Evolutionary conservation across 2,329 filamentous ascomycete species (phyloP), one percentile per base, ranked within the genome.

Genomic region (Colletotrichum sp.): DNA sequence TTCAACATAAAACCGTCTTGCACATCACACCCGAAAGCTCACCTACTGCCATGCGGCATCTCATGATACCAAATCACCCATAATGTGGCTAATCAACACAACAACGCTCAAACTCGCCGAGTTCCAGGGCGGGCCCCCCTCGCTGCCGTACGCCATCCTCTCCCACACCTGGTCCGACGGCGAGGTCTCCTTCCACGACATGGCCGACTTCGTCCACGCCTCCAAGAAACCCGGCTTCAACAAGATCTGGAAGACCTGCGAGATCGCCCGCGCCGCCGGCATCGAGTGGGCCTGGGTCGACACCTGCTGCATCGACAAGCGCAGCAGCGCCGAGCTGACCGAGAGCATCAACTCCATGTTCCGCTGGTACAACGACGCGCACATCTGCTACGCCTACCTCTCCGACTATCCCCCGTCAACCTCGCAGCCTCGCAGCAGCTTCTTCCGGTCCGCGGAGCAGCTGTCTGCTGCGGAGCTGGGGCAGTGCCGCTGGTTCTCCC

Each of bases 341-440:
- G 80, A 84, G 73, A 80, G 83, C 2, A 85, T 79, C 64, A 79
- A 78, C 36, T 76, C 78, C 21, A 79, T 79, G 78, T 79, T 77
- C 36, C 59, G 30, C 28, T 86, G 84, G 83, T 86, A 86, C 76
- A 77, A 78, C 26, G 77, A 82, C 12, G 82, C 84, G 44, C 44
- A 52, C n/a, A 52, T 52, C 10, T 52, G 44, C 44, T 52, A 52
- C 10, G 44, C 44, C 0, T 52, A 52, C n/a, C 44, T 52, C 44
- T 52, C 44, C n/a, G n/a, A 52, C 44, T 52, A 21, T 0, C 44
- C 44, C 10, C n/a, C 44, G 13, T 7, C n/a, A 7, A 7, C 39
- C 5, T n/a, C 39, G 9, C 39, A 49, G 6, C 18, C 39, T 6
- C 18, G 18, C 9, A n/a, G 18, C 9, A 49, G 18, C n/a, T 13